Evolutionary conservation across 257 asterid species (phyloP), one percentile per base, ranked within the genome.

Genomic region (Solanum corneliomulleri): DNA sequence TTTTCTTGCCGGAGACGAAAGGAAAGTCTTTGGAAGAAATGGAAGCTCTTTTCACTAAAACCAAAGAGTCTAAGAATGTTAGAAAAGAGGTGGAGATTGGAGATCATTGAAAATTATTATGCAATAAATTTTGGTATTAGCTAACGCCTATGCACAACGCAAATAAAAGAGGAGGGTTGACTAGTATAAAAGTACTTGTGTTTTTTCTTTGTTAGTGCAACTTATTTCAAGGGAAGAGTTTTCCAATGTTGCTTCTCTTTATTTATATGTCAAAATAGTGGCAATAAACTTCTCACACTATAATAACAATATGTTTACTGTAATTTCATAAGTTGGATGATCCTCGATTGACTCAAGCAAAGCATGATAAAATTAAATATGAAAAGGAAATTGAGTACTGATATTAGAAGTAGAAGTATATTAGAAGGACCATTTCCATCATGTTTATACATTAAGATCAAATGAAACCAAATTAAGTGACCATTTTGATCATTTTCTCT

Each of bases 21-120:
- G 98, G 98, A 20, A 86, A 86, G 90, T 70, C 93, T 64, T 81
- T 94, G 91, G 98, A 94, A 90, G 96, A 94, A 21, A 95, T 95
- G 94, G 97, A 95, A 72, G 87, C 85, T 10, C 7, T 95, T 87
- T 95, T 95, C 89, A 88, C 42, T 60, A 45, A 11, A 78, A 7
- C 5, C 2, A 45, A 60, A 25, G 15, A 21, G n/a, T n/a, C 60
- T 78, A 21, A 45, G 25, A 56, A 18, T 56, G 64, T 20, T 20
- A 77, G 56, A 35, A 77, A 47, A 78, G 84, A 78, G 84, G 64
- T 45, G 62, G 64, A 78, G 64, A 45, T 45, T 78, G 84, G 11
- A 78, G 45, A 45, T 25, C 7, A 31, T 15, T 45, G 41, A 25
- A 27, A 20, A 18, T 23, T 3, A n/a, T 18, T 33, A 42, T 77